Evolutionary conservation across 202 grass and related monocot genomes (phyloP).

Genomic region (Panicum virgatum): DNA sequence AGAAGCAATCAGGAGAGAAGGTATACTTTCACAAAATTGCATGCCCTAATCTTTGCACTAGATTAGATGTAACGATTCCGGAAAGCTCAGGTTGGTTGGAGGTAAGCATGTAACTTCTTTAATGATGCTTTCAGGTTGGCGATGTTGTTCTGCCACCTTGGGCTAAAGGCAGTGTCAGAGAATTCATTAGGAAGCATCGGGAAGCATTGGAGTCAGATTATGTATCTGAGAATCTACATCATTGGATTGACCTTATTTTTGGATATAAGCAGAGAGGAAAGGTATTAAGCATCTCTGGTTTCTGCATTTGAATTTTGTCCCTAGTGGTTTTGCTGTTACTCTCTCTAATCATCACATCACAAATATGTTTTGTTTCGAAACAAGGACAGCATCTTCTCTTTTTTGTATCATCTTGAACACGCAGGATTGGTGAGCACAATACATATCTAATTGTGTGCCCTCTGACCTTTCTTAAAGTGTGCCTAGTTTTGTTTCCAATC

Average conservation of each 20-base stretch:
- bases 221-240: conserved; percentile 98
- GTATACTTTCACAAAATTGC: conserved; percentile 41
- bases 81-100: conserved; percentile 24
- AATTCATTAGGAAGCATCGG: conserved; percentile 95
- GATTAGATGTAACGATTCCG: conserved; percentile 15
- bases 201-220: conserved; percentile 98
- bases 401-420: not conserved
- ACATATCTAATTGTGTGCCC: not conserved
- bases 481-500: conserved; percentile 1
- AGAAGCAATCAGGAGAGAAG: conserved; percentile 99
- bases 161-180: conserved; percentile 88
- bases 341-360: not conserved
- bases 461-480: not conserved
- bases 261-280: conserved; percentile 97
- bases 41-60: not conserved
- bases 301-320: conserved; percentile 35
- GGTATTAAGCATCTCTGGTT: conserved; percentile 50
- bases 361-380: conserved; percentile 31
- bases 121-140: conserved; percentile 67
- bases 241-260: conserved; percentile 99
- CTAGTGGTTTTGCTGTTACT: conserved; percentile 17
- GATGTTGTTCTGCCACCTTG: conserved; percentile 95
- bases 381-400: conserved; percentile 8
- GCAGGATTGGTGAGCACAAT: not conserved
- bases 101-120: conserved; percentile 28